phyloP scores from a whole-genome alignment of 345 rosid species.

The Aurinia saxatilis region DNA sequence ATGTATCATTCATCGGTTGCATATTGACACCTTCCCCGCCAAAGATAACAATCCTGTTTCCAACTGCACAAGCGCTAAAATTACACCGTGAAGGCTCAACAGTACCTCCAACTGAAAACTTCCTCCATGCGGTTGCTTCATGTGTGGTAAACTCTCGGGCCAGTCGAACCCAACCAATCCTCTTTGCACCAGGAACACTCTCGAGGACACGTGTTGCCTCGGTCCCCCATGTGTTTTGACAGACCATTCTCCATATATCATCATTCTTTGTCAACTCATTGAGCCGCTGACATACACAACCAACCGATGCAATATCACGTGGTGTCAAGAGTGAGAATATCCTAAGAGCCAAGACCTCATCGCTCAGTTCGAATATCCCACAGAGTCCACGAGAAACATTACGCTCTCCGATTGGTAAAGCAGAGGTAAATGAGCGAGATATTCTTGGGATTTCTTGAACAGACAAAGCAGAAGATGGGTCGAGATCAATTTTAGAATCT shows the following conservation, averaged over 20 bases:
- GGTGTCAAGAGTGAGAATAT: constrained; percentile 74
- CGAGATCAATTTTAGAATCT: constrained; percentile 73
- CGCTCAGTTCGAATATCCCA: constrained; percentile 66
- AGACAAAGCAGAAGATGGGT: constrained; percentile 49
- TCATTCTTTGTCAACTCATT: constrained; percentile 70
- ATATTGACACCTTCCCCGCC: constrained; percentile 94
- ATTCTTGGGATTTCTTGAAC: constrained; percentile 43
- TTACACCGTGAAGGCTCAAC: constrained; percentile 93
- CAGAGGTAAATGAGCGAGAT: constrained; percentile 36
- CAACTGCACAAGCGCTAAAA: constrained; percentile 91
- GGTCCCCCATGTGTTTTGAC: constrained; percentile 91
- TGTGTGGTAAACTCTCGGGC: constrained; percentile 87
- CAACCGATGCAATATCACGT: constrained; percentile 80
- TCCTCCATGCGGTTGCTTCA: constrained; percentile 90
- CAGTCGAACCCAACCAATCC: constrained; percentile 80
- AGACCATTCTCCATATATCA: constrained; percentile 92
- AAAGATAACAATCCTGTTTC: constrained; percentile 81
- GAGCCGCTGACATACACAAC: constrained; percentile 62
- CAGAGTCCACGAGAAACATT: constrained; percentile 61
- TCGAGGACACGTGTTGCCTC: constrained; percentile 78
- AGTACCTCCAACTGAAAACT: constrained; percentile 80
- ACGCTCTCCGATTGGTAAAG: constrained; percentile 46
- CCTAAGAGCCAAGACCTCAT: constrained; percentile 65
- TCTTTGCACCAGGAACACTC: constrained; percentile 79
- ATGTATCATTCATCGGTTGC: constrained; percentile 97